Evolutionary conservation across 2,329 filamentous ascomycete genomes (phyloP), one percentile per base, ranked within the genome.

Genomic region (Ascosphaera apis): DNA sequence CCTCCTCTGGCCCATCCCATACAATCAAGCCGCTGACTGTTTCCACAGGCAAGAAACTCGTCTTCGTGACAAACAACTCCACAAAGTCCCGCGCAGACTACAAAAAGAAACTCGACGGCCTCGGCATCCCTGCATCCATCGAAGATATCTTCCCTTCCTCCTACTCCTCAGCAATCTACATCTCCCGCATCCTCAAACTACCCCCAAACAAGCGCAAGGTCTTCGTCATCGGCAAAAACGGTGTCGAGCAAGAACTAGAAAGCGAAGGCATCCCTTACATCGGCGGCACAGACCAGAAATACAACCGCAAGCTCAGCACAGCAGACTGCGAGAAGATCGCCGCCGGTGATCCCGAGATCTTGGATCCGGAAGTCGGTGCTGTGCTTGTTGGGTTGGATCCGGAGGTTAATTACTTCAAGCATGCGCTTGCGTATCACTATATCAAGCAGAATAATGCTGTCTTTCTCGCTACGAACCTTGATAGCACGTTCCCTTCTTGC

Each of bases 11-110:
- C 21, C 11, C 21, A 25, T 25, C 6, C 21, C 21, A 6, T 11
- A 11, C 5, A 25, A 25, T 11, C 21, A 5, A 11, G 11, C 21
- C 11, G 11, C 5, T 25, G 5, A 5, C 21, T 23, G 25, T 13
- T 17, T 36, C 36, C 15, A 19, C 42, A 88, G 84, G 81, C 51
- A 98, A 98, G 57, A 76, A 76, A 52, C 68, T 88, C 23, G 74
- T 98, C 37, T 98, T 98, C 52, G 88, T 98, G 36, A 98, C 88
- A 30, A 98, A 98, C 62, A 98, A 98, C 62, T 93, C 83, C 50
- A 95, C 88, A 39, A 98, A 98, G 55, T 92, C 86, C 8, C 77
- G 88, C 38, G 63, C 69, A 35, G 83, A 93, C 53, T 98, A 98
- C 58, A 76, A 78, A 54, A 82, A 86, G 62, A 98, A 95, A 52